Evolutionary conservation across 768 basidiomycete genomes (phyloP).

Genomic region (Amanita jacksonii): DNA sequence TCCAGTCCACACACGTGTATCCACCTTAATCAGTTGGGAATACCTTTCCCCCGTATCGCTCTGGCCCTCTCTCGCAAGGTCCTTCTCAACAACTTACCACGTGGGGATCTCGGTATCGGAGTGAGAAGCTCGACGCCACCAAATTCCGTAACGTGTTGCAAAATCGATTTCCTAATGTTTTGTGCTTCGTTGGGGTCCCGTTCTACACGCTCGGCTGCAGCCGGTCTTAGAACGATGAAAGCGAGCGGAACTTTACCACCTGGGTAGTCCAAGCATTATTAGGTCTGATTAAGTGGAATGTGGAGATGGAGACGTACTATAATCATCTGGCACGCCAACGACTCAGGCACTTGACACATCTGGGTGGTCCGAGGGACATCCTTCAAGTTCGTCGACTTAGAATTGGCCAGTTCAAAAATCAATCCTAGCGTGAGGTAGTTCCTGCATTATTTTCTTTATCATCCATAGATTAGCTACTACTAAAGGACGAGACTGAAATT

Average conservation of each 20-base stretch:
- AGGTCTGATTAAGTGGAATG: slow-evolving; percentile 1
- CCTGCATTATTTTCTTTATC: slow-evolving; percentile 36
- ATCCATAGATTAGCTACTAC: slow-evolving; percentile 19
- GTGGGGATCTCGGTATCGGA: slow-evolving; percentile 52
- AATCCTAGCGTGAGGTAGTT: slow-evolving; percentile 12
- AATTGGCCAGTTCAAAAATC: slow-evolving; percentile 24
- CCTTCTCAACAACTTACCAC: slow-evolving; percentile 35
- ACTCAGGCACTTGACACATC: slow-evolving; percentile 58
- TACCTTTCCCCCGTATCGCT: slow-evolving; percentile 9
- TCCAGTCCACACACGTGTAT: too few species aligned
- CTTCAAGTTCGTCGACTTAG: slow-evolving; percentile 68
- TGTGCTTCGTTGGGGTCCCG: background rate
- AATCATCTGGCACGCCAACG: slow-evolving; percentile 58
- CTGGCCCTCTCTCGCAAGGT: slow-evolving; percentile 28
- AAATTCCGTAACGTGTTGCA: slow-evolving; percentile 41
- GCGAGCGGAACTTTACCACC: slow-evolving; percentile 65
- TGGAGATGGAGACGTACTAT: slow-evolving; percentile 37
- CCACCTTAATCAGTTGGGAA: too few species aligned
- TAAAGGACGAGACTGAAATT: background rate
- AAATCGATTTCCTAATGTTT: background rate
- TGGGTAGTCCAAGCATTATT: too few species aligned
- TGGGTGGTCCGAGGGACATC: slow-evolving; percentile 45
- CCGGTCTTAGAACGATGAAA: slow-evolving; percentile 43
- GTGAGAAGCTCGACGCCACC: slow-evolving; percentile 51
- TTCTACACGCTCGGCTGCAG: slow-evolving; percentile 19